Evolutionary conservation across 1,139 yeast genomes (phyloP).

Genomic region (Hansenula sp.): DNA sequence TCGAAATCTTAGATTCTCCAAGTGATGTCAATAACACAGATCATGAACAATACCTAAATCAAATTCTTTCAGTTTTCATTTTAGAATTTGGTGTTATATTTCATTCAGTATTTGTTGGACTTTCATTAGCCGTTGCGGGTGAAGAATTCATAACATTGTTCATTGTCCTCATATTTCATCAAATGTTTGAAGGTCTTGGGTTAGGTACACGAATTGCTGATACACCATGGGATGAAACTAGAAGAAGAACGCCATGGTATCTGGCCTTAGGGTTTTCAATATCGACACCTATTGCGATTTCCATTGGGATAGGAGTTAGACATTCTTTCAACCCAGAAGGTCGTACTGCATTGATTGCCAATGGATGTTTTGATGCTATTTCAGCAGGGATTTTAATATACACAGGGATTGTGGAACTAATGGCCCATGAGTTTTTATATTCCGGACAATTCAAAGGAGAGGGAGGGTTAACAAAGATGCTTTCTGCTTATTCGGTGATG

Average conservation of each 20-base stretch:
- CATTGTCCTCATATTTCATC: conserved; percentile 84
- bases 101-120: conserved; percentile 79
- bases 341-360: conserved; percentile 60
- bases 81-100: conserved; percentile 78
- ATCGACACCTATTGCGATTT: conserved; percentile 80
- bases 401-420: conserved; percentile 81
- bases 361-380: conserved; percentile 78
- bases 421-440: conserved; percentile 85
- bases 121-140: conserved; percentile 70
- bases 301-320: conserved; percentile 86
- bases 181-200: conserved; percentile 90
- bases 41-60: conserved; percentile 25
- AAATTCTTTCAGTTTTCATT: conserved; percentile 51
- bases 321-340: conserved; percentile 63
- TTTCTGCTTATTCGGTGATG: conserved; percentile 35
- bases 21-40: conserved; percentile 7
- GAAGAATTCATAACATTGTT: conserved; percentile 75
- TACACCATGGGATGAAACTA: conserved; percentile 52
- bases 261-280: conserved; percentile 59
- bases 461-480: conserved; percentile 26
- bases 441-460: conserved; percentile 50
- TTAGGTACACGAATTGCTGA: conserved; percentile 82
- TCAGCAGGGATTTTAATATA: conserved; percentile 84
- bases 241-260: conserved; percentile 52
- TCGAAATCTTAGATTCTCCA: no score